Percentiles rank a stretch among this genome's conserved stretches.
These are phyloP conservation scores for Pseudofabraea citricarpa DNA, from an alignment of 2,329 filamentous ascomycete species.

Conservation along the genomic window DNA sequence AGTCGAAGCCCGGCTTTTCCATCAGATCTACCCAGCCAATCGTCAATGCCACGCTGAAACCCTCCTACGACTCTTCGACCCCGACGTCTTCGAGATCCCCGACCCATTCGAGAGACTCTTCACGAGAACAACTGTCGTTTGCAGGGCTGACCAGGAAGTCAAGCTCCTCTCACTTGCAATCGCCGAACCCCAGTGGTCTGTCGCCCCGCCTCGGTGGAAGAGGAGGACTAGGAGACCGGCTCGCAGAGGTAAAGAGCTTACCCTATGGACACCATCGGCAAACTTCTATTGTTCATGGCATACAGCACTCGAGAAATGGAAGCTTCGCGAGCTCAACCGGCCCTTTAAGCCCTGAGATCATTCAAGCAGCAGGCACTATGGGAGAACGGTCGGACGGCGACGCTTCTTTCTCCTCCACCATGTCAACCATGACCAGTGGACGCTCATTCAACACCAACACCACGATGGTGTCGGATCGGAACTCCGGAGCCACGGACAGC, in stretches of 20 bases:
- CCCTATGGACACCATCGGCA: slow-evolving; percentile 67
- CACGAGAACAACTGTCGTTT: slow-evolving; percentile 10
- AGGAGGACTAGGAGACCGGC: slow-evolving; percentile 34
- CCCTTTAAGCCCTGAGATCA: slow-evolving; percentile 83
- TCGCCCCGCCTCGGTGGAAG: slow-evolving; percentile 21
- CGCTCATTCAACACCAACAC: slow-evolving; percentile 25
- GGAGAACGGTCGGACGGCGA: slow-evolving; percentile 25
- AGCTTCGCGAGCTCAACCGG: slow-evolving; percentile 79
- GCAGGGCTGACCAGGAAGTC: slow-evolving; percentile 8
- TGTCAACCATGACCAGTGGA: slow-evolving; percentile 20
- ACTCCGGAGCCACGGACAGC: slow-evolving; percentile 39
- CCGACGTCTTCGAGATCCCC: slow-evolving; percentile 16
- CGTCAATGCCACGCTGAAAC: slow-evolving; percentile 26
- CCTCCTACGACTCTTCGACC: slow-evolving; percentile 9
- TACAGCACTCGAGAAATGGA: slow-evolving; percentile 87
- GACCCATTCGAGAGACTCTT: slow-evolving; percentile 17
- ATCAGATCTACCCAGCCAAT: slow-evolving; percentile 10
- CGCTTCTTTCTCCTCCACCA: slow-evolving; percentile 17
- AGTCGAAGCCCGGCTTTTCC: slow-evolving; percentile 17
- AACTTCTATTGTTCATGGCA: slow-evolving; percentile 94
- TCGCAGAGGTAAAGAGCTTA: slow-evolving; percentile 58
- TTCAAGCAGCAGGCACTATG: slow-evolving; percentile 55
- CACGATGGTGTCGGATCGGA: slow-evolving; percentile 27
- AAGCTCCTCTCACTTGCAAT: slow-evolving; percentile 17
- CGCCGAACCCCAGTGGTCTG: slow-evolving; percentile 13